Conservation (phyloP, 2,329 filamentous ascomycete species). For the Aspergillus quadricinctus region DNA sequence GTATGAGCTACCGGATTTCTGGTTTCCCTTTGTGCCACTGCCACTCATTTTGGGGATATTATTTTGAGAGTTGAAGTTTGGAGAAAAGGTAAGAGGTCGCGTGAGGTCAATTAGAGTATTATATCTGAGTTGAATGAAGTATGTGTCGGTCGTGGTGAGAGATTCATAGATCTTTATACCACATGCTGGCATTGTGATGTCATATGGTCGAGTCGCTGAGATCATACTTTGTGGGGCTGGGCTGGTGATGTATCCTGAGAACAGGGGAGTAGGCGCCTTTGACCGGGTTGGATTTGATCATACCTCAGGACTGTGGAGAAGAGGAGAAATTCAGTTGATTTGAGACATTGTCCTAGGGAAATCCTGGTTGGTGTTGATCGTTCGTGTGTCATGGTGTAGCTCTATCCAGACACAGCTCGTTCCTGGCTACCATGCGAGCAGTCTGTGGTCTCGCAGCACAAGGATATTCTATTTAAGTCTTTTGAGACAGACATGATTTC, state of each 20-base stretch:
- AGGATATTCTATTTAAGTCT: background rate
- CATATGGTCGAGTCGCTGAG: slow-evolving; percentile 24
- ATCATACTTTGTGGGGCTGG: slow-evolving; percentile 22
- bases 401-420: background rate
- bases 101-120: background rate
- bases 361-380: background rate
- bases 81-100: background rate
- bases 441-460: background rate
- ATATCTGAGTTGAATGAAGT: background rate
- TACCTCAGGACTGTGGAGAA: background rate
- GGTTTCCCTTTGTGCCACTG: background rate
- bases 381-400: background rate
- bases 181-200: slow-evolving; percentile 18
- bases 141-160: background rate
- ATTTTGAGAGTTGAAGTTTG: background rate
- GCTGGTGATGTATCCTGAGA: background rate
- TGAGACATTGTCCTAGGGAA: background rate
- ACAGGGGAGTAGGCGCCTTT: background rate
- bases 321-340: background rate
- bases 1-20: slow-evolving; percentile 15
- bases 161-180: slow-evolving; percentile 12
- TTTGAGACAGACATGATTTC: background rate
- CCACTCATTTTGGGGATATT: background rate
- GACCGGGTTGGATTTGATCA: background rate
- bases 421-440: background rate